These are phyloP conservation scores for Epipyxis sp. DNA, from an alignment of 108 stramenopile species.

Conservation along the genomic window DNA sequence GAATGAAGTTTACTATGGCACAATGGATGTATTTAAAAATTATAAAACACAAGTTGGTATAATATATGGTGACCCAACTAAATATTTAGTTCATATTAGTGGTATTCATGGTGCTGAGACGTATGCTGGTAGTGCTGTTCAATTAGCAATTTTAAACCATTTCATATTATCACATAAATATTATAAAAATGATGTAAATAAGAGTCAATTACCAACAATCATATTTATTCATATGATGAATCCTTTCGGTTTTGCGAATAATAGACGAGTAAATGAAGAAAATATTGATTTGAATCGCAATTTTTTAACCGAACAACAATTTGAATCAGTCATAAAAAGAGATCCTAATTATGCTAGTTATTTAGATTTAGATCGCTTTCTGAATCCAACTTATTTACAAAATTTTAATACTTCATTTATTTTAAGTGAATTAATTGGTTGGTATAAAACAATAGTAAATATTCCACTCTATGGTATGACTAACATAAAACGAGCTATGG, in stretches of 20 bases:
- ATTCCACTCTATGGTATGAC: neutral
- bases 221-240: constrained; percentile 21
- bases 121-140: constrained; percentile 23
- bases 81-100: constrained; percentile 24
- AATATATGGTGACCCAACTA: neutral
- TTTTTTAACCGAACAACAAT: constrained; percentile 3
- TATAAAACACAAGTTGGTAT: constrained; percentile 10
- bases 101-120: constrained; percentile 29
- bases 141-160: neutral
- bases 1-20: too few relatives aligned
- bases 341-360: constrained; percentile 27
- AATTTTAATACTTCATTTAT: neutral
- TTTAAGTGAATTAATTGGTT: neutral
- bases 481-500: constrained; percentile 7
- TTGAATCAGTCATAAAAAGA: constrained; percentile 1
- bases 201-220: constrained; percentile 3
- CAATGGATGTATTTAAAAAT: constrained; percentile 7
- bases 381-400: constrained; percentile 28
- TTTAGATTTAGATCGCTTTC: neutral
- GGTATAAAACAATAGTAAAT: neutral
- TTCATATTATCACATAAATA: constrained; percentile 5
- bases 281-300: constrained; percentile 31
- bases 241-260: constrained; percentile 16
- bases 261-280: constrained; percentile 29
- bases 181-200: neutral